A percentile compares a stretch with the other conserved stretches of the same genome.
phyloP scores from a whole-genome alignment of 192 early-diverging fungal genomes.

The Backusella morwellensis region DNA sequence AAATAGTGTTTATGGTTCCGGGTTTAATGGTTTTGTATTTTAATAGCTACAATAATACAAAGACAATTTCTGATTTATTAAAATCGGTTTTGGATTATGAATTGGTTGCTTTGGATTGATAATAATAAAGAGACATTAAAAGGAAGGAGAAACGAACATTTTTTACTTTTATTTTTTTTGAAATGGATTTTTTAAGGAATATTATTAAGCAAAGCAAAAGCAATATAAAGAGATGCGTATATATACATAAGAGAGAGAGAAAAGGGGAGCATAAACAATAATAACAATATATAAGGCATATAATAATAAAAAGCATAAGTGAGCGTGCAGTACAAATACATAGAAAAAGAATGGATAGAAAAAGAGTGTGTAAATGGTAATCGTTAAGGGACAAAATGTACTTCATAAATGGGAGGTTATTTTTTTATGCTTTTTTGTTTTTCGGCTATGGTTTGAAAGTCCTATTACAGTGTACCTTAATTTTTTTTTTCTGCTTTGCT shows the following conservation, averaged over 20 bases:
- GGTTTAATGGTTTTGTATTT: background rate
- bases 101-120: background rate
- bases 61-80: background rate
- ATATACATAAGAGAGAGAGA: background rate
- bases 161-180: background rate
- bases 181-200: background rate
- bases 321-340: background rate
- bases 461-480: background rate
- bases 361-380: background rate
- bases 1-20: no score
- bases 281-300: conserved; percentile 9
- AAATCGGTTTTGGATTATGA: background rate
- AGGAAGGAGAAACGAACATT: background rate
- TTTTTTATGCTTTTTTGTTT: conserved; percentile 3
- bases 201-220: background rate
- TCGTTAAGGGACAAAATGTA: background rate
- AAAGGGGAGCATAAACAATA: background rate
- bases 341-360: background rate
- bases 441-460: background rate
- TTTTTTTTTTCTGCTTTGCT: conserved; percentile 6
- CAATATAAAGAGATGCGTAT: background rate
- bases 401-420: background rate
- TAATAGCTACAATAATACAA: background rate
- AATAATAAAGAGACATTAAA: background rate
- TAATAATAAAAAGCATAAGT: background rate